Evolutionary conservation across 768 basidiomycete genomes (phyloP).

Genomic region (Amanita polypyramis): DNA sequence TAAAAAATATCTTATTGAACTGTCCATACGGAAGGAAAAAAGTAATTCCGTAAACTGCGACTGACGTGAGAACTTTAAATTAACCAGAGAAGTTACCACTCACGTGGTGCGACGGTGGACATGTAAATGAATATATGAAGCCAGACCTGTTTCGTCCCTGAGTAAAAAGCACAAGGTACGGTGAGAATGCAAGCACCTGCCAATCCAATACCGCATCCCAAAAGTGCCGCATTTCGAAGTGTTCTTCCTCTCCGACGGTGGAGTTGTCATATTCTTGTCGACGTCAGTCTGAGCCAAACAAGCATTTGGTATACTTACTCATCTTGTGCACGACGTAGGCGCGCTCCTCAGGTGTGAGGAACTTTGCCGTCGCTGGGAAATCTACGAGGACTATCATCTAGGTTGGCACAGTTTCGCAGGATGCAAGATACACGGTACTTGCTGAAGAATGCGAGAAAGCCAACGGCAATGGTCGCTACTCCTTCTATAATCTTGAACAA

Average conservation of each 20-base stretch:
- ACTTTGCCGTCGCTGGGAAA: conserved; percentile 47
- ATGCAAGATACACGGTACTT: not conserved
- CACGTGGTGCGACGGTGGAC: conserved; percentile 48
- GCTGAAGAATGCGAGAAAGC: conserved; percentile 42
- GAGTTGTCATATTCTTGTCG: conserved; percentile 40
- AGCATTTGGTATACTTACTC: conserved; percentile 25
- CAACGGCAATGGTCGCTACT: conserved; percentile 47
- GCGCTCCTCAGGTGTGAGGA: conserved; percentile 53
- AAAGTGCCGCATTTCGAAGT: conserved; percentile 45
- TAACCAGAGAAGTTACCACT: conserved; percentile 23
- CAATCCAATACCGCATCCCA: conserved; percentile 48
- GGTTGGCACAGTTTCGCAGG: not conserved
- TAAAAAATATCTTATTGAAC: conserved; percentile 26
- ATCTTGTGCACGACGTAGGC: conserved; percentile 46
- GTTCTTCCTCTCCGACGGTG: conserved; percentile 52
- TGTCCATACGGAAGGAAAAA: conserved; percentile 55
- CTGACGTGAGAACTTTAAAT: conserved; percentile 10
- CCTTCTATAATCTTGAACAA: conserved; percentile 52
- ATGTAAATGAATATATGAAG: conserved; percentile 33
- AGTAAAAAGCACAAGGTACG: not conserved
- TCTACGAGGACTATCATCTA: conserved; percentile 42
- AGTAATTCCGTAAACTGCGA: conserved; percentile 56
- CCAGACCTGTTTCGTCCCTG: no score
- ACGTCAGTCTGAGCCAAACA: not conserved
- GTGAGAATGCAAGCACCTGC: conserved; percentile 30